A percentile compares a stretch with the other conserved stretches of the same genome.
Conservation (phyloP, 495 filamentous ascomycete species). For the Neurospora hispaniola region DNA sequence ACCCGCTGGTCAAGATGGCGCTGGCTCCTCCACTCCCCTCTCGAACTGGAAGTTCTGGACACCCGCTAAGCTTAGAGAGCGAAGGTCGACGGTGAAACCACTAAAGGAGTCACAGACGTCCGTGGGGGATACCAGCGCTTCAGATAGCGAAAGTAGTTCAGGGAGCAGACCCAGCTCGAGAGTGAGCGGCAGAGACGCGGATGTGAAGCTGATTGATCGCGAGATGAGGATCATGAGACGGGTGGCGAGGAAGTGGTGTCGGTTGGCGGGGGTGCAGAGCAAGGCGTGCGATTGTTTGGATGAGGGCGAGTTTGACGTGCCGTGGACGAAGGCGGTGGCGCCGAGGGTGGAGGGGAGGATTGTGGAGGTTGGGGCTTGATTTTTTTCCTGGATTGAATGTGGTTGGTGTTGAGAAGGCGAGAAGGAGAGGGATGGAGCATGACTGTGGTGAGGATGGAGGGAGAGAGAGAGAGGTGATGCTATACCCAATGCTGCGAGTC, state of each 20-base stretch:
- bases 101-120: slow-evolving; percentile 19
- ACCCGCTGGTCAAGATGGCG: background rate
- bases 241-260: slow-evolving; percentile 64
- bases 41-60: slow-evolving; percentile 29
- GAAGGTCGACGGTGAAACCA: slow-evolving; percentile 18
- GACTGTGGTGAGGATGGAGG: too few species aligned
- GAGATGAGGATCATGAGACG: slow-evolving; percentile 43
- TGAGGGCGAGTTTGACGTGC: slow-evolving; percentile 49
- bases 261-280: slow-evolving; percentile 48
- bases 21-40: background rate
- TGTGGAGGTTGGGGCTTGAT: slow-evolving; percentile 13
- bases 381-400: background rate
- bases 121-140: slow-evolving; percentile 23
- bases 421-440: too few species aligned
- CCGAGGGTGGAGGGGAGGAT: slow-evolving; percentile 73
- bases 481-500: too few species aligned
- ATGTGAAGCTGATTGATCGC: slow-evolving; percentile 23
- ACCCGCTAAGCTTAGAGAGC: slow-evolving; percentile 33
- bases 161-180: background rate
- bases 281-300: slow-evolving; percentile 33
- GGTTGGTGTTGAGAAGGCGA: background rate
- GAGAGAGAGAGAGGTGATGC: too few species aligned
- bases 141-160: background rate
- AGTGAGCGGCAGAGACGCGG: slow-evolving; percentile 6
- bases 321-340: slow-evolving; percentile 71